Evolutionary conservation across 2,329 filamentous ascomycete species (phyloP).

Genomic region (Exophiala oligosperma): DNA sequence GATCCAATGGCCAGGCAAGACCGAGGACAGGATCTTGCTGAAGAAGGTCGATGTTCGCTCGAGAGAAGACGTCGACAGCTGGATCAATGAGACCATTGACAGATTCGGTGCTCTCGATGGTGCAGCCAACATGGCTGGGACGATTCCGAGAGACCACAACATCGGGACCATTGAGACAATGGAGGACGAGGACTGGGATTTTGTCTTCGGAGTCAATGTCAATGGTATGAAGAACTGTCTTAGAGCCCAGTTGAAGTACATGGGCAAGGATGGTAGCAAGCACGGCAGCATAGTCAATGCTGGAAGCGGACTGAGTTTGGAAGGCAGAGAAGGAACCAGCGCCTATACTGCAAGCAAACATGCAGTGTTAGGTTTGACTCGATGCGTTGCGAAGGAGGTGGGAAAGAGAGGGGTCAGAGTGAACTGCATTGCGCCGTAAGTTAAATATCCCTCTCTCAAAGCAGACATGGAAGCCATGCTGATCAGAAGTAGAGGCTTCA

Average conservation of each 20-base stretch:
- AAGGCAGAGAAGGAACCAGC: constrained; percentile 38
- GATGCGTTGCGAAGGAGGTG: constrained; percentile 38
- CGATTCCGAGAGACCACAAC: constrained; percentile 19
- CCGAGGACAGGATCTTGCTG: neutral
- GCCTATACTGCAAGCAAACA: constrained; percentile 52
- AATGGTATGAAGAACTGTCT: constrained; percentile 43
- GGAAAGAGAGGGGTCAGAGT: constrained; percentile 37
- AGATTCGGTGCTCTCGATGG: constrained; percentile 39
- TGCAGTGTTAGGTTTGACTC: constrained; percentile 59
- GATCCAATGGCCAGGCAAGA: neutral
- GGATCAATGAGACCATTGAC: constrained; percentile 38
- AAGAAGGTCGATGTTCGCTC: constrained; percentile 32
- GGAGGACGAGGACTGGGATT: constrained; percentile 38
- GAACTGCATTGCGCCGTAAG: constrained; percentile 34
- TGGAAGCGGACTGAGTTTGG: constrained; percentile 39
- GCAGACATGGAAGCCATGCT: neutral
- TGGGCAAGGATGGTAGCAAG: constrained; percentile 32
- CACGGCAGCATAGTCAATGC: constrained; percentile 43
- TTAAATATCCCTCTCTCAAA: neutral
- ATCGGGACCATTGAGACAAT: constrained; percentile 35
- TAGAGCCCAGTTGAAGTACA: constrained; percentile 43
- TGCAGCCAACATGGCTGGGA: constrained; percentile 42
- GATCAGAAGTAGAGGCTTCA: constrained; percentile 12
- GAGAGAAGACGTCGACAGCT: constrained; percentile 29
- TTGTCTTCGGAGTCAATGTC: constrained; percentile 41